Conservation (phyloP, 805 yeast species). For the Torulaspora quercuum region DNA sequence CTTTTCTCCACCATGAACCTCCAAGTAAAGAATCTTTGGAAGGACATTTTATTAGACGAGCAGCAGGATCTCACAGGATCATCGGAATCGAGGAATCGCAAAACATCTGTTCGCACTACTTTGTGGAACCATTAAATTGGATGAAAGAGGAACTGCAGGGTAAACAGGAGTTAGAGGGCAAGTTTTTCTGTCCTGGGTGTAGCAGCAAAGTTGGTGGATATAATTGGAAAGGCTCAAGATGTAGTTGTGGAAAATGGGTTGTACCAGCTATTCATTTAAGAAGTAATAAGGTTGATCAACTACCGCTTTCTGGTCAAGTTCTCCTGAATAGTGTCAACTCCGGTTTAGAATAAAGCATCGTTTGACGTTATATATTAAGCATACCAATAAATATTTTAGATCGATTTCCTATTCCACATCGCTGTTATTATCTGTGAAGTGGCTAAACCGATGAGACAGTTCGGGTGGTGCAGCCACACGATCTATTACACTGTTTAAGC, state of each 20-base stretch:
- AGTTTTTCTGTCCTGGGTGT: conserved; percentile 81
- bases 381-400: background rate
- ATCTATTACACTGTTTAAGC: conserved; percentile 14
- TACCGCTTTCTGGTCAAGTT: conserved; percentile 27
- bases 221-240: conserved; percentile 90
- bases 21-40: conserved; percentile 66
- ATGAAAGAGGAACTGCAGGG: conserved; percentile 73
- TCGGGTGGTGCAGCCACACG: conserved; percentile 7
- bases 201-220: conserved; percentile 83
- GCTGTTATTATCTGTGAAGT: conserved; percentile 12
- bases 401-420: conserved; percentile 1
- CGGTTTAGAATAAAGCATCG: too few species aligned
- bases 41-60: conserved; percentile 60
- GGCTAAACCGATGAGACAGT: conserved; percentile 24
- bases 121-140: conserved; percentile 88
- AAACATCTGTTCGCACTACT: conserved; percentile 72
- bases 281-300: conserved; percentile 74
- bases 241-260: conserved; percentile 95
- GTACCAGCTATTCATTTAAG: conserved; percentile 85
- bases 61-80: conserved; percentile 58
- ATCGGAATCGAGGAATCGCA: conserved; percentile 57
- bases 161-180: conserved; percentile 79
- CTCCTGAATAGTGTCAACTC: conserved; percentile 30
- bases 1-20: conserved; percentile 61
- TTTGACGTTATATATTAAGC: conserved; percentile 1